Base-by-base conservation (phyloP, 2,329 filamentous ascomycete species). In the Anisogramma anomala region DNA sequence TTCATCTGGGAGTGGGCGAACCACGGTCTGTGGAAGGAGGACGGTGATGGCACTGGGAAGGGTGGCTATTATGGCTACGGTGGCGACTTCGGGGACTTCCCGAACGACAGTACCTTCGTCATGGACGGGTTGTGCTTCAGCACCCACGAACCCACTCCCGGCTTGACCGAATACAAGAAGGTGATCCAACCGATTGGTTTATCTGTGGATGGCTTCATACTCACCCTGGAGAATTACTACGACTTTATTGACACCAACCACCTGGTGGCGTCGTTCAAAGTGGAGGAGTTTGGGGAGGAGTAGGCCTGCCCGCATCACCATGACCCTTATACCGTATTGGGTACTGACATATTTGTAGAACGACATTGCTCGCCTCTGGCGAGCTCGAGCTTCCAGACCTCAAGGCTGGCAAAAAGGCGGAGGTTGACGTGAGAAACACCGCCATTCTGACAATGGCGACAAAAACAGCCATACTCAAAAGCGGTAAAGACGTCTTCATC, bases 1-100 rank as follows among this genome's bases (percentile, higher is more conserved):
- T 78, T 71, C 46, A 71, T 80, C 50, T 80, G 76, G 75, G 75
- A 79, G 51, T 80, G 75, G 75, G 72, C 71, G 0, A 79, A 77
- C 57, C 74, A 78, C 39, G 73, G 74, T 0, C 55, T 78, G 1
- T 67, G 64, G 60, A 68, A 65, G 47, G 60, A 66, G 14, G 60
- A 64, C 3, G 49, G 56, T 17, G 56, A 60, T 37, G 64, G 59
- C 19, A 44, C 37, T 18, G 45, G 45, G 15, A 47, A 44, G 19
- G 64, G 59, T 41, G 58, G 58, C 0, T 77, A 67, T 51, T 76
- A 73, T 47, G 75, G 66, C 1, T 79, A 77, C 36, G 76, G 75
- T 2, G 74, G 75, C 8, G 74, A 80, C 50, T 80, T 78, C 56
- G 72, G 69, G 1, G 76, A 80, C 43, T 53, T 60, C 2, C 76